Conservation (phyloP, 1,139 yeast species). For the Yamadazyma dendronema region DNA sequence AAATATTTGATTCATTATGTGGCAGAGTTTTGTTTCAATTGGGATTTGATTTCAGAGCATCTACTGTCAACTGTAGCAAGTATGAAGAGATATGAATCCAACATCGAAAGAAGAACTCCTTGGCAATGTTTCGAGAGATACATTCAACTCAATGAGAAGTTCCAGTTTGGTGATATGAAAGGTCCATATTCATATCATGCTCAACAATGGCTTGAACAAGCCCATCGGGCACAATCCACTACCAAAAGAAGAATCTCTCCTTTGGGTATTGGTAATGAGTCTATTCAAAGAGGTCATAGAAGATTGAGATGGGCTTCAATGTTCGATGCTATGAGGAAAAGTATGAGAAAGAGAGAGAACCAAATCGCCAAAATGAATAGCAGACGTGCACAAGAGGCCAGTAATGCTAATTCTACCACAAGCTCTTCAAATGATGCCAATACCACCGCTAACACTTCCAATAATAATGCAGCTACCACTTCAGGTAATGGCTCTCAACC, state of each 20-base stretch:
- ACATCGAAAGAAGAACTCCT: slow-evolving; percentile 91
- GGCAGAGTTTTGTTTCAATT: slow-evolving; percentile 84
- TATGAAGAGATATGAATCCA: slow-evolving; percentile 67
- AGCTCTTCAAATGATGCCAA: slow-evolving; percentile 6
- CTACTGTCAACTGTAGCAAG: slow-evolving; percentile 56
- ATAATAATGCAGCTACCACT: neutral
- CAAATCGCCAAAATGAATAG: slow-evolving; percentile 36
- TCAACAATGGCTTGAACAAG: slow-evolving; percentile 89
- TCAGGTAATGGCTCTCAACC: neutral
- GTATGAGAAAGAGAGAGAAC: slow-evolving; percentile 81
- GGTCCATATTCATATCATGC: slow-evolving; percentile 85
- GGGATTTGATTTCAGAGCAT: slow-evolving; percentile 88
- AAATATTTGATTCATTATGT: slow-evolving; percentile 74
- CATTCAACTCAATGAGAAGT: slow-evolving; percentile 86
- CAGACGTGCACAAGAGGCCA: slow-evolving; percentile 23
- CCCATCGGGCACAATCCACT: slow-evolving; percentile 82
- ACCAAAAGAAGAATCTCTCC: slow-evolving; percentile 89
- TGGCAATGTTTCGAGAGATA: slow-evolving; percentile 99
- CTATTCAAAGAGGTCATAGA: slow-evolving; percentile 89
- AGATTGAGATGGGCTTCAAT: slow-evolving; percentile 89
- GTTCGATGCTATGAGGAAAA: slow-evolving; percentile 92
- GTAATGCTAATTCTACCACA: neutral
- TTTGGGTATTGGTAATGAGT: slow-evolving; percentile 85
- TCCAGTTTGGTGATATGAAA: slow-evolving; percentile 80
- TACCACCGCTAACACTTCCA: neutral